Evolutionary conservation across 805 yeast species (phyloP), one percentile per base, ranked within the genome.

Genomic region (Saccharomycopsis sp.): DNA sequence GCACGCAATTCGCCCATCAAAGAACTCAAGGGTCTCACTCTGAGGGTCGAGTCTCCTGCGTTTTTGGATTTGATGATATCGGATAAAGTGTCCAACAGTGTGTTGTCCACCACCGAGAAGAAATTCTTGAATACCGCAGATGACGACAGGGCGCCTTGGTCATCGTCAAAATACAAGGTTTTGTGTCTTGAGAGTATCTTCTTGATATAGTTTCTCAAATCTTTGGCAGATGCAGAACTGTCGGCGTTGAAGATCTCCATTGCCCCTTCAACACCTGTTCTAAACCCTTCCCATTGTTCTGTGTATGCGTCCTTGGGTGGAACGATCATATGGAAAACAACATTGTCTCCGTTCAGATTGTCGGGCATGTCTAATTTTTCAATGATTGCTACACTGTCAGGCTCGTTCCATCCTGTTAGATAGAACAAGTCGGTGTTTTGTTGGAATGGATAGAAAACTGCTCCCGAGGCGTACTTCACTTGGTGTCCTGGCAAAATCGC

Each of bases 231-330:
- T 30, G 69, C 70, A 5, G 83, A 77, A 38, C 68, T 69, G 59
- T 87, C 96, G 3, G 95, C 95, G 56, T 89, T 92, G 63, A 92
- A 92, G 34, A 78, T 75, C 37, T 86, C 89, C 30, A 61, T 62
- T 0, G 80, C 95, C 12, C 94, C 95, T 36, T 78, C 74, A 3
- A 78, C 69, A 1, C 99, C 99, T 13, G 94, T 80, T 52, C 94
- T 72, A 33, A 74, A 79, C 9, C 99, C 99, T 52, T 89, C 96
- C 99, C 99, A 92, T 48, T 80, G 75, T 60, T 92, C 98, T 17
- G 72, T 74, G 36, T 67, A 68, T 4, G 75, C 71, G 55, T 88
- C 82, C 55, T 81, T 80, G 12, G 86, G 87, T 2, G 87, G 95
- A 2, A 89, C 95, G 37, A 87, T 63, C 80, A 92, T 71, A 51